Evolutionary conservation across 306 rosid genomes (phyloP).

Genomic region (Dalbergia cultrata): DNA sequence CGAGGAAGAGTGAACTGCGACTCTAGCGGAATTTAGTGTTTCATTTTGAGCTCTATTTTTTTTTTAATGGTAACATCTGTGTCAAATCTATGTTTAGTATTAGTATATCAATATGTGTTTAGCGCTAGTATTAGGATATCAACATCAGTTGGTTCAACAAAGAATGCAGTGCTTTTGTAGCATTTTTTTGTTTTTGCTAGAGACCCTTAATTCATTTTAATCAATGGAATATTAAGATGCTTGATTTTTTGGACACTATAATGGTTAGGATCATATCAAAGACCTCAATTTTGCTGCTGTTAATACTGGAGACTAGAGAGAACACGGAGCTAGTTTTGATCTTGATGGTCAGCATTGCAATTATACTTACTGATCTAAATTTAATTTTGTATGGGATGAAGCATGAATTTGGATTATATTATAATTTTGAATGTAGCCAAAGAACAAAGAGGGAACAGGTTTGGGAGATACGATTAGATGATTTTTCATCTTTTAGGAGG

Average conservation of each 20-base stretch:
- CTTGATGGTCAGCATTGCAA: neutral
- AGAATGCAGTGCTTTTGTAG: neutral
- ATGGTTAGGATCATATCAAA: neutral
- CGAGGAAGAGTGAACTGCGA: slow-evolving; percentile 66
- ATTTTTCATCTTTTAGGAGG: too few relatives aligned
- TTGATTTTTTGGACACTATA: neutral
- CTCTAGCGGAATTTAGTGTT: slow-evolving; percentile 28
- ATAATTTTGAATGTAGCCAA: neutral
- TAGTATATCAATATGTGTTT: neutral
- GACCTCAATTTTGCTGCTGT: neutral
- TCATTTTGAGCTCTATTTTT: slow-evolving; percentile 22
- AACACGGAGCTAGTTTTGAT: too few relatives aligned
- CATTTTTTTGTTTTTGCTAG: neutral
- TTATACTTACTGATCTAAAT: neutral
- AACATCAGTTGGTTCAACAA: neutral
- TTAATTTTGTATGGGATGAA: neutral
- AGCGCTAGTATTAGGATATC: too few relatives aligned
- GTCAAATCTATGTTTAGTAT: slow-evolving; percentile 1
- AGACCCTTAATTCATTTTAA: too few relatives aligned
- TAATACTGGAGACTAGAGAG: too few relatives aligned
- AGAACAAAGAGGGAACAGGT: neutral
- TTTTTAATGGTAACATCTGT: neutral
- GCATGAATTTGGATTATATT: neutral
- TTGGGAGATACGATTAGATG: neutral
- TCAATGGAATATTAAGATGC: neutral